Base-by-base conservation (phyloP, 2,329 filamentous ascomycete species). In the Arthrobotrys conoides region DNA sequence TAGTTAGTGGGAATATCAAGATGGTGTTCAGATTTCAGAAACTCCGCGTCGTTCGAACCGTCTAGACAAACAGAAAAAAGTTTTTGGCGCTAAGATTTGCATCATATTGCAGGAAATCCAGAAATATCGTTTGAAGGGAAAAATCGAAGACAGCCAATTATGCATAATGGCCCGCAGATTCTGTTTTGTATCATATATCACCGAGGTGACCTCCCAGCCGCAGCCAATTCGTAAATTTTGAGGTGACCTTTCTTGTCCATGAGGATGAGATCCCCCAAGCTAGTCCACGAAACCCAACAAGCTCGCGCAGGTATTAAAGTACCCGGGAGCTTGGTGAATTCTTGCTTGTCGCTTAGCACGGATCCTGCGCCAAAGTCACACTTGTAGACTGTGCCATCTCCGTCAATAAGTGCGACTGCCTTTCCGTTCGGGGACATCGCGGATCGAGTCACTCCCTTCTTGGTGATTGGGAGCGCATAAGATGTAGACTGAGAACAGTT, bases 251-350 rank as follows among this genome's bases (percentile, higher is more conserved):
- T 78, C 27, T 78, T 78, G 22, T 78, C 75, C 55, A 78, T 38
- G 18, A 78, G 68, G 27, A 78, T 27, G n/a, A 78, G 63, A 27
- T 78, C 75, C 24, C 75, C 75, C 5, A 22, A 48, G 8, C 33
- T n/a, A 3, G 75, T 78, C 75, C 75, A 78, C 14, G 75, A 78
- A 22, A 78, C 55, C 75, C 75, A 78, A 61, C 75, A 78, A 12
- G 75, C 68, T 5, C 75, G 68, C 30, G 75, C 75, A 5, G 75
- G 75, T 72, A 78, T 78, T 55, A 68, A 51, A 18, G 75, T 65
- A 18, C 75, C 75, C 55, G 68, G 75, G 20, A 78, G 68, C 63
- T 72, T 78, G 8, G 75, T 70, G 68, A 78, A 78, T 46, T 78
- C 75, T 51, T 68, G 63, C 53, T 72, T 78, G 33, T 78, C 63